Evolutionary conservation across 2,329 filamentous ascomycete genomes (phyloP).

Genomic region (Rhynchosporium secalis): DNA sequence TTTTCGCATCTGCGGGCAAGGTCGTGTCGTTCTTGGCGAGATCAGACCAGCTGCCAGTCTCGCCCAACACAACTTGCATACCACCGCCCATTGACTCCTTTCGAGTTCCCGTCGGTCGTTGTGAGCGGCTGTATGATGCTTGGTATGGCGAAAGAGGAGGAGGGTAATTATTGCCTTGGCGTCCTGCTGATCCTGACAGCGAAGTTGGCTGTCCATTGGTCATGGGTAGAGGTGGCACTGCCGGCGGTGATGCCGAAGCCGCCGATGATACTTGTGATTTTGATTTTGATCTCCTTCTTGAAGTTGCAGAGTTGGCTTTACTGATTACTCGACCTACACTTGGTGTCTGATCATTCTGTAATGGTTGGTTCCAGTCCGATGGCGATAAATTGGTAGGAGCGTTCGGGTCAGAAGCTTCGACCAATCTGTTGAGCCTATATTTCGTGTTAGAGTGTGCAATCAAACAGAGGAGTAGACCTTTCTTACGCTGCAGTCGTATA

Average conservation of each 20-base stretch:
- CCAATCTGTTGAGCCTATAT: conserved; percentile 36
- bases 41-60: conserved; percentile 87
- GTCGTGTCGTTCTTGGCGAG: conserved; percentile 82
- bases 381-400: conserved; percentile 23
- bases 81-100: conserved; percentile 56
- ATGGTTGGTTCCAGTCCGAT: conserved; percentile 24
- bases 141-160: conserved; percentile 37
- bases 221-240: conserved; percentile 29
- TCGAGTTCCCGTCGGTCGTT: conserved; percentile 32
- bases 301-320: conserved; percentile 26
- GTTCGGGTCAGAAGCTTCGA: conserved; percentile 38
- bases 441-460: conserved; percentile 22
- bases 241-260: conserved; percentile 34
- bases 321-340: conserved; percentile 24
- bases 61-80: conserved; percentile 87
- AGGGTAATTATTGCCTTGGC: conserved; percentile 10
- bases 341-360: conserved; percentile 15
- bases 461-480: conserved; percentile 53
- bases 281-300: conserved; percentile 30
- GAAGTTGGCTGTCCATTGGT: conserved; percentile 26
- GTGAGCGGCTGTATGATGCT: conserved; percentile 33
- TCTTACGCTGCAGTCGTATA: conserved; percentile 83
- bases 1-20: conserved; percentile 65
- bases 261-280: conserved; percentile 35
- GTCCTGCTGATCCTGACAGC: conserved; percentile 1